phyloP scores from a whole-genome alignment of 2,329 filamentous ascomycete species.

The Zalaria sp. region DNA sequence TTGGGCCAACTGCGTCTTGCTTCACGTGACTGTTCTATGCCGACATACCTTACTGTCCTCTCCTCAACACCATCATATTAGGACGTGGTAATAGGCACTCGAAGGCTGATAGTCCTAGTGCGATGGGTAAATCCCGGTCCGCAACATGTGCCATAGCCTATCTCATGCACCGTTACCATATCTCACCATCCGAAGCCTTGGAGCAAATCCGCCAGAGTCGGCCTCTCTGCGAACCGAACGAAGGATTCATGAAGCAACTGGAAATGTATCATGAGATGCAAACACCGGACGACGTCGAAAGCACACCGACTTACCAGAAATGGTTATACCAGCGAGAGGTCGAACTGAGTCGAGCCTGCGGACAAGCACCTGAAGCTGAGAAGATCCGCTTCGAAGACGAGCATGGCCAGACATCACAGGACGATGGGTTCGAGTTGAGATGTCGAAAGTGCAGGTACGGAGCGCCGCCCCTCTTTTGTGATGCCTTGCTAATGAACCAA shows the following conservation, averaged over 20 bases:
- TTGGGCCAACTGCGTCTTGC: too few species aligned
- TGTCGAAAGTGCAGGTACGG: slow-evolving; percentile 81
- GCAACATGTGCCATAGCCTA: slow-evolving; percentile 75
- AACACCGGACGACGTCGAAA: slow-evolving; percentile 55
- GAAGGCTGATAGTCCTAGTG: slow-evolving; percentile 41
- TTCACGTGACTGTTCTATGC: too few species aligned
- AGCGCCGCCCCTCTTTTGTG: background rate
- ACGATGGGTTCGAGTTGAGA: slow-evolving; percentile 48
- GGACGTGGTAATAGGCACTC: too few species aligned
- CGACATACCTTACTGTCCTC: too few species aligned
- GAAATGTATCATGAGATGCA: slow-evolving; percentile 79
- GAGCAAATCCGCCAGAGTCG: slow-evolving; percentile 54
- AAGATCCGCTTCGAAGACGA: slow-evolving; percentile 74
- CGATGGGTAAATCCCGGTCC: slow-evolving; percentile 91
- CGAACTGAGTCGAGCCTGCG: slow-evolving; percentile 54
- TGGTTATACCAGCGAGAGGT: slow-evolving; percentile 56
- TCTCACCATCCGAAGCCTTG: slow-evolving; percentile 50
- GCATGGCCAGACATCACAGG: slow-evolving; percentile 25
- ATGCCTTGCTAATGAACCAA: slow-evolving; percentile 13
- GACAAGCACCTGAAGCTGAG: slow-evolving; percentile 61
- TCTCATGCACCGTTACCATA: slow-evolving; percentile 47
- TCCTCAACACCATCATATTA: too few species aligned
- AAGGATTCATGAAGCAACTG: slow-evolving; percentile 82
- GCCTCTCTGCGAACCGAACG: slow-evolving; percentile 74
- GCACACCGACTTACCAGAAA: slow-evolving; percentile 65